These are phyloP conservation scores for Salvia miltiorrhiza DNA, from an alignment of 257 asterid genomes.

Conservation along the genomic window DNA sequence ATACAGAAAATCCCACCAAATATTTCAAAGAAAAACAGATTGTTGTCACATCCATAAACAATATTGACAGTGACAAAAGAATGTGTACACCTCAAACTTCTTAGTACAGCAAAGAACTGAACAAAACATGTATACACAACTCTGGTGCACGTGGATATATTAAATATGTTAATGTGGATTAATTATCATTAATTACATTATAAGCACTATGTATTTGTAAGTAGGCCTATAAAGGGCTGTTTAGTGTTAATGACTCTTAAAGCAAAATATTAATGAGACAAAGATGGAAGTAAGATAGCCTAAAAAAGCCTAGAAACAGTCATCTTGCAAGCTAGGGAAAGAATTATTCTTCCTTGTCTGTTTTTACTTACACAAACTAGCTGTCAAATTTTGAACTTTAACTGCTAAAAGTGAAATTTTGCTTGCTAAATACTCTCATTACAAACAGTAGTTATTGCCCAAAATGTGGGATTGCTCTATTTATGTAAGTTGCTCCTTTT, in stretches of 20 bases:
- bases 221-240: background rate
- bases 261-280: background rate
- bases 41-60: too few species aligned
- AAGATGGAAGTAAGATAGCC: conserved; percentile 2
- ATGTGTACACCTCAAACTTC: background rate
- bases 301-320: conserved; percentile 20
- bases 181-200: background rate
- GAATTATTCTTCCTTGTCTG: conserved; percentile 47
- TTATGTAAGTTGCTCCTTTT: too few species aligned
- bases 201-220: background rate
- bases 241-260: background rate
- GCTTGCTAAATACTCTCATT: conserved; percentile 23
- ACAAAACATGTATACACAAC: background rate
- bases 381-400: conserved; percentile 20
- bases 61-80: background rate
- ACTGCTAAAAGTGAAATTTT: conserved; percentile 15
- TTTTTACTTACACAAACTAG: conserved; percentile 14
- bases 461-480: background rate
- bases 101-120: conserved; percentile 2
- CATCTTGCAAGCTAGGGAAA: conserved; percentile 60
- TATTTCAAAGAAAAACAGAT: too few species aligned
- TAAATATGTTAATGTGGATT: background rate
- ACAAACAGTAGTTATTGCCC: background rate
- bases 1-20: background rate
- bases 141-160: conserved; percentile 12